Conservation (phyloP, 2,329 filamentous ascomycete species). For the Penicillium sp. region DNA sequence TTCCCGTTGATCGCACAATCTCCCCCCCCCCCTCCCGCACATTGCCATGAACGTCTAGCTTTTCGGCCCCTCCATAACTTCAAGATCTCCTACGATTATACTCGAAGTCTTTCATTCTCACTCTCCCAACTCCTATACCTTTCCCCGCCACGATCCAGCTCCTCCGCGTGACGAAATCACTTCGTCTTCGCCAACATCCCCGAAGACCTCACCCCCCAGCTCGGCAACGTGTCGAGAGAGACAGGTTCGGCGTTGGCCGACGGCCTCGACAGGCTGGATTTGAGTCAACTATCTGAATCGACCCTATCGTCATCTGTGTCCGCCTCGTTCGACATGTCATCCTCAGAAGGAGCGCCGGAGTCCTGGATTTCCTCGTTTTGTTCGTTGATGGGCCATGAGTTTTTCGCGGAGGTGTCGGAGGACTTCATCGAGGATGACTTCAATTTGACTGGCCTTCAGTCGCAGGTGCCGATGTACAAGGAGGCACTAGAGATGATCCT, state of each 20-base stretch:
- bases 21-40: slow-evolving; percentile 32
- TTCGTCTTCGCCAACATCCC: slow-evolving; percentile 21
- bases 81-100: background rate
- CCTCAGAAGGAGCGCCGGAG: slow-evolving; percentile 60
- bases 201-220: slow-evolving; percentile 20
- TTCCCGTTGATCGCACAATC: slow-evolving; percentile 36
- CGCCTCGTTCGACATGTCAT: slow-evolving; percentile 46
- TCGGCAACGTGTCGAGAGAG: slow-evolving; percentile 49
- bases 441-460: slow-evolving; percentile 92
- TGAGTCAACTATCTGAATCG: slow-evolving; percentile 48
- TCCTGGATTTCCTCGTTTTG: slow-evolving; percentile 99
- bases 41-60: slow-evolving; percentile 33
- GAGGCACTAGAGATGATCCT: slow-evolving; percentile 99
- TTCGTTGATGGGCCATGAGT: slow-evolving; percentile 92
- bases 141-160: slow-evolving; percentile 2
- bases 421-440: slow-evolving; percentile 99
- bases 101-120: background rate
- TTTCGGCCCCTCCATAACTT: slow-evolving; percentile 19
- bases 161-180: slow-evolving; percentile 20
- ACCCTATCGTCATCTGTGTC: slow-evolving; percentile 41
- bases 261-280: slow-evolving; percentile 50
- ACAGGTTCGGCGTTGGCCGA: slow-evolving; percentile 48
- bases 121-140: slow-evolving; percentile 5
- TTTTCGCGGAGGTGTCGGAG: slow-evolving; percentile 97
- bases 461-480: slow-evolving; percentile 97